These are phyloP conservation scores for Colletotrichum tamarilloi DNA, from an alignment of 2,329 filamentous ascomycete genomes.

Conservation along the genomic window DNA sequence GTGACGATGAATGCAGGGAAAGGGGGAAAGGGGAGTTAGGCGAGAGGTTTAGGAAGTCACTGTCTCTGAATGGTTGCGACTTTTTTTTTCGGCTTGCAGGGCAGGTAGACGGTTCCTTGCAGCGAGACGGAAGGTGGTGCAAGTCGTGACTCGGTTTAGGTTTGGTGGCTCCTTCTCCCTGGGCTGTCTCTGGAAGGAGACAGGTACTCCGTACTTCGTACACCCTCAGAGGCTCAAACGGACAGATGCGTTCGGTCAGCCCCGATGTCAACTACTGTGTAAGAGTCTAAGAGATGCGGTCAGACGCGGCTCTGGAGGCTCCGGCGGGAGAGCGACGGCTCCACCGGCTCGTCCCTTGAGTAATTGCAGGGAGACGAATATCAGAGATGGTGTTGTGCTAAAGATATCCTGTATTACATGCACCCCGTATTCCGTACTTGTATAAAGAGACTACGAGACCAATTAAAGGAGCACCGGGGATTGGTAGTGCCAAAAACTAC, in stretches of 20 bases:
- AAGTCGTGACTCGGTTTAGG: constrained; percentile 9
- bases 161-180: not conserved
- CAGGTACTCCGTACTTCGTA: too few species aligned
- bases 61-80: constrained; percentile 27
- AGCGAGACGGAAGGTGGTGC: not conserved
- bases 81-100: not conserved
- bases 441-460: not conserved
- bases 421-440: not conserved
- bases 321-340: constrained; percentile 10
- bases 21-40: too few species aligned
- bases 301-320: constrained; percentile 6
- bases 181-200: not conserved
- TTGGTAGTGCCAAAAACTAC: not conserved
- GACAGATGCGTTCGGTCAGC: not conserved
- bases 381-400: not conserved
- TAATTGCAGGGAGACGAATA: not conserved
- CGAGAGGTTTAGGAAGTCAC: constrained; percentile 13
- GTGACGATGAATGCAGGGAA: constrained; percentile 7
- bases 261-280: not conserved
- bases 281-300: not conserved
- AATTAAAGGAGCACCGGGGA: not conserved
- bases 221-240: not conserved
- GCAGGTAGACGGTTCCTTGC: not conserved
- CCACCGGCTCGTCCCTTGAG: constrained; percentile 14
- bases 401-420: not conserved